Evolutionary conservation across 2,329 filamentous ascomycete species (phyloP).

Genomic region (Calycina herbarum): DNA sequence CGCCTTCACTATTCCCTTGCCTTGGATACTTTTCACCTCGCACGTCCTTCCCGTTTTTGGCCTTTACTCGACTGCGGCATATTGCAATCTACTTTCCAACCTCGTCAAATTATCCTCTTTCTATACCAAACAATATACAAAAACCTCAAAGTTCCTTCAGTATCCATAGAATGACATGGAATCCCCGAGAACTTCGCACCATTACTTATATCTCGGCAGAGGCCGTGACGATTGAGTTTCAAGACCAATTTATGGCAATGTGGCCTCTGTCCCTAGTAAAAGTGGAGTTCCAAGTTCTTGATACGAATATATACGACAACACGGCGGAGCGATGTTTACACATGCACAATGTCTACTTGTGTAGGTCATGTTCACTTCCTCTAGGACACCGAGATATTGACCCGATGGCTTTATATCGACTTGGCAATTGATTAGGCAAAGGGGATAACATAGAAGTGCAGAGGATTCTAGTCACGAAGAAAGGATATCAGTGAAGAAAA

Average conservation of each 20-base stretch:
- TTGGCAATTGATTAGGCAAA: no score
- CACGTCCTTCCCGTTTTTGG: neutral
- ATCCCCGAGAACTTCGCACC: neutral
- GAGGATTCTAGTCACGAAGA: no score
- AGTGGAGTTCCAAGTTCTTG: neutral
- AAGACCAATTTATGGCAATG: neutral
- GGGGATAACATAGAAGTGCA: no score
- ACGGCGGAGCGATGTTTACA: neutral
- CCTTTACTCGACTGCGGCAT: neutral
- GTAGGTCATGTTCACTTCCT: constrained; percentile 2
- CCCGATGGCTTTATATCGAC: no score
- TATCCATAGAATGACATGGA: neutral
- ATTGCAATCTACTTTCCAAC: neutral
- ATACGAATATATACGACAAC: neutral
- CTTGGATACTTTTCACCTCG: neutral
- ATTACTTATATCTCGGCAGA: neutral
- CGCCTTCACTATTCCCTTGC: neutral
- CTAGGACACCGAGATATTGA: neutral
- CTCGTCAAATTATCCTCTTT: neutral
- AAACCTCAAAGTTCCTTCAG: neutral
- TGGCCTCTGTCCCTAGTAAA: neutral
- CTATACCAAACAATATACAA: neutral
- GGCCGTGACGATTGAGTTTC: neutral
- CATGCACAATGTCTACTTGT: neutral
- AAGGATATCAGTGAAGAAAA: no score